Base-by-base conservation (phyloP, 2,329 filamentous ascomycete species). In the Xylaria sp. region DNA sequence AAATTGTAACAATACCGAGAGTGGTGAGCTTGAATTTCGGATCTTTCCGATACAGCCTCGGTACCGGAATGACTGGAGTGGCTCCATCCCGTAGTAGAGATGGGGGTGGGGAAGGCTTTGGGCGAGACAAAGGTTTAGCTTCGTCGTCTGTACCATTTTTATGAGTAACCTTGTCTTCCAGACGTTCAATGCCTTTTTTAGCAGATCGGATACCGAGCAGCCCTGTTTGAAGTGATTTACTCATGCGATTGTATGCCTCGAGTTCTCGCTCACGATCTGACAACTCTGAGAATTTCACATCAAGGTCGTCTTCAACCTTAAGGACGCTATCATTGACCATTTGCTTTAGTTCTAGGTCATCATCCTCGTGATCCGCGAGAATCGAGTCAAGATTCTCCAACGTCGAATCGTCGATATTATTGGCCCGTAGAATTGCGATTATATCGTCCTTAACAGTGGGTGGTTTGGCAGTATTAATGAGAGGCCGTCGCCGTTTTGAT, bases 401-500 rank as follows among this genome's bases (percentile, higher is more conserved):
- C 0, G 87, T 89, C 0, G 86, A 88, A 73, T 89, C 88, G 20
- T 89, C 87, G 32, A 89, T 84, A 63, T 88, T 82, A 73, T 88
- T 84, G 54, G 79, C 80, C 18, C 82, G 82, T 70, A 87, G 82
- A 55, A 90, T 85, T 60, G 86, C 83, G 34, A 83, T 79, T 34
- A 89, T 78, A 72, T 90, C 88, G 66, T 88, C 87, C 64, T 82
- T 85, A 63, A 87, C 87, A 1, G 84, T 87, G 1, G 86, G 84
- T 2, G 82, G 86, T 66, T 82, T 85, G 62, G 84, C 84, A 3
- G 87, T 85, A 78, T 89, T 89, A 70, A 82, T 81, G 44, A 88
- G 76, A 12, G 84, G 82, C n/a, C 77, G 81, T 41, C 82, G 82
- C 51, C 79, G 78, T 63, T 84, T 83, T 8, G 86, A 81, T 20